Evolutionary conservation across 1,284 basidiomycete genomes (phyloP).

Genomic region (Thecaphora thlaspeos): DNA sequence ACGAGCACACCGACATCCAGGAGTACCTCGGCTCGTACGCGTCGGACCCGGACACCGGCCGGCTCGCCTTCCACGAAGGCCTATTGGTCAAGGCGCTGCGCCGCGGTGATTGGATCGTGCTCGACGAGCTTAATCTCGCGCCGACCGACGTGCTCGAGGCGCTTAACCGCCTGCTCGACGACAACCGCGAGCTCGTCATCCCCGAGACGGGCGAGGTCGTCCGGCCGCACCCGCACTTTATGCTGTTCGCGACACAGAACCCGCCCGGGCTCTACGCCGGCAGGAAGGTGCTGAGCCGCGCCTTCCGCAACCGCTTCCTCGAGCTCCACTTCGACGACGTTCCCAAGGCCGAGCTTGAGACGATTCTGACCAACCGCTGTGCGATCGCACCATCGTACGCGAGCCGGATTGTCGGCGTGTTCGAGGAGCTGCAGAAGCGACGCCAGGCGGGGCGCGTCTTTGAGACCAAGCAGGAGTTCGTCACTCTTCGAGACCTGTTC

Average conservation of each 20-base stretch:
- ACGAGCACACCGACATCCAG: conserved; percentile 97
- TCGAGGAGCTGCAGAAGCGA: conserved; percentile 87
- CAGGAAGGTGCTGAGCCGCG: conserved; percentile 89
- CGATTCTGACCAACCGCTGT: conserved; percentile 64
- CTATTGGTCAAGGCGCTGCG: conserved; percentile 83
- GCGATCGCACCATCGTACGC: conserved; percentile 66
- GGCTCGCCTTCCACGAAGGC: conserved; percentile 90
- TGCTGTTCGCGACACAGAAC: conserved; percentile 98
- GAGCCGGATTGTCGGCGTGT: conserved; percentile 84
- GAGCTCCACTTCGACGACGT: conserved; percentile 98
- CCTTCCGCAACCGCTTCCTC: conserved; percentile 96
- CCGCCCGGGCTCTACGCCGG: conserved; percentile 97
- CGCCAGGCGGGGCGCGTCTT: conserved; percentile 89
- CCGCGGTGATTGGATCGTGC: conserved; percentile 93
- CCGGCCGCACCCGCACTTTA: conserved; percentile 89
- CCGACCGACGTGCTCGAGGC: conserved; percentile 98
- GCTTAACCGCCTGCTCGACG: conserved; percentile 91
- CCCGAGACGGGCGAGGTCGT: conserved; percentile 96
- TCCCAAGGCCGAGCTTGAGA: conserved; percentile 87
- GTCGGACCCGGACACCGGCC: conserved; percentile 86
- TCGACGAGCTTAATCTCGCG: conserved; percentile 96
- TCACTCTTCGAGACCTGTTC: conserved; percentile 93
- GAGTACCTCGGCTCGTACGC: conserved; percentile 98
- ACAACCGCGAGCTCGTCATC: conserved; percentile 93
- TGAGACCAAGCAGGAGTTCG: conserved; percentile 95